A percentile compares a stretch with the other conserved stretches of the same genome.
Evolutionary conservation across 2,329 filamentous ascomycete genomes (phyloP).

Genomic region (Monosporascus ibericus): DNA sequence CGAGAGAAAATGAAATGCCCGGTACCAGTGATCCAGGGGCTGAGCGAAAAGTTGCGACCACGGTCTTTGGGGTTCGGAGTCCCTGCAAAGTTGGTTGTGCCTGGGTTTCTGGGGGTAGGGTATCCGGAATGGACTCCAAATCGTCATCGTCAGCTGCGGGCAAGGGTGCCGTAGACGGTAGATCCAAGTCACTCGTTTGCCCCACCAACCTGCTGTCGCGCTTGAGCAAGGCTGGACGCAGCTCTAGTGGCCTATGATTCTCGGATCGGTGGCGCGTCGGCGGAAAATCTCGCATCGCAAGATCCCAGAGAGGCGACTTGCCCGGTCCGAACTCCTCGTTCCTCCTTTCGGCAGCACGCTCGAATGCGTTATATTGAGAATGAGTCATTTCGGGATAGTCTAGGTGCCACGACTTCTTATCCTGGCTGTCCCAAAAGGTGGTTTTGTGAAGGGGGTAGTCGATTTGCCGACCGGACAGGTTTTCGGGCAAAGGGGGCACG

Average conservation of each 20-base stretch:
- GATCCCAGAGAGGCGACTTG: constrained; percentile 44
- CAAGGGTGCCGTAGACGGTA: constrained; percentile 16
- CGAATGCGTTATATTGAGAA: constrained; percentile 50
- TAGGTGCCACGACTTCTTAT: constrained; percentile 52
- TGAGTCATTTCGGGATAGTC: constrained; percentile 60
- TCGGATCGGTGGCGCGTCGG: constrained; percentile 28
- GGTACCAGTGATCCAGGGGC: constrained; percentile 59
- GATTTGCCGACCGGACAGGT: constrained; percentile 49
- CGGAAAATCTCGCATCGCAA: constrained; percentile 55
- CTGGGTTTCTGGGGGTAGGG: constrained; percentile 29
- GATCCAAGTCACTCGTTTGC: constrained; percentile 22
- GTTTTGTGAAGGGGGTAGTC: constrained; percentile 51
- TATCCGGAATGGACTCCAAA: constrained; percentile 28
- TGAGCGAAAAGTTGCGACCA: constrained; percentile 62
- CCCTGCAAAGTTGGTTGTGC: constrained; percentile 30
- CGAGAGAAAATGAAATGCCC: constrained; percentile 58
- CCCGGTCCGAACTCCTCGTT: constrained; percentile 49
- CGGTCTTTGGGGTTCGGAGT: constrained; percentile 28
- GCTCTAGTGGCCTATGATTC: constrained; percentile 5
- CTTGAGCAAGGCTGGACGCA: constrained; percentile 14
- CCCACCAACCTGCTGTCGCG: constrained; percentile 16
- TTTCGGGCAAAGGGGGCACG: constrained; percentile 43
- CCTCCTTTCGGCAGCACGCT: constrained; percentile 41
- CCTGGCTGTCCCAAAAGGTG: constrained; percentile 50
- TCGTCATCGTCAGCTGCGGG: constrained; percentile 15